Evolutionary conservation across 2,329 filamentous ascomycete species (phyloP), one percentile per base, ranked within the genome.

Genomic region (Malbranchea zuffiana): DNA sequence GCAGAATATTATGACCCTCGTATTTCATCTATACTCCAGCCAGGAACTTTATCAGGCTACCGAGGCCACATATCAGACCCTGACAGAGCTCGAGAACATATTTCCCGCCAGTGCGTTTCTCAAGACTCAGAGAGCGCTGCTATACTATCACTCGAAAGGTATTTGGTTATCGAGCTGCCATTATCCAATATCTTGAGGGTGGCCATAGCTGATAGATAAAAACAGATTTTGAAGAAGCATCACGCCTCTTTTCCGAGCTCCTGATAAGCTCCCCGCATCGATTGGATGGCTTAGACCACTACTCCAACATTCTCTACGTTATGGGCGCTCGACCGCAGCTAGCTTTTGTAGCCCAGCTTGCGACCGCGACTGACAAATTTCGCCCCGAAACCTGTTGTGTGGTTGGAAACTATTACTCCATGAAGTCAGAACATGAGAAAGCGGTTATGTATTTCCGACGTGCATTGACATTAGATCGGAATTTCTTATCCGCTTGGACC

Each of bases 361-460:
- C 90, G 49, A 87, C 83, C 1, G 80, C 78, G 32, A 84, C 90
- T 5, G 90, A 98, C 67, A 93, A 88, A 52, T 98, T 98, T 61
- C 80, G 90, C 0, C 88, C 90, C 0, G 90, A 98, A 59, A 94
- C 90, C 0, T 96, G 90, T 54, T 92, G 92, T 37, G 88, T 96
- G 0, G 80, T 96, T 16, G 90, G 90, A 3, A 98, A 98, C 56
- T 96, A 96, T 64, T 98, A 95, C 62, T 92, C 85, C 0, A 66
- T 95, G 1, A 78, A 94, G 43, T 94, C 87, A 0, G 80, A 92
- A 56, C 90, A 98, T 56, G 90, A 98, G 57, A 98, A 98, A 56
- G 88, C 90, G 0, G 87, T 98, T 36, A 86, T 95, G 63, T 96
- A 96, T 61, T 98, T 98, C 66, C 81, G 90, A 3, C 80, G 90